Evolutionary conservation across 2,329 filamentous ascomycete genomes (phyloP).

Genomic region (Penicillium concentricum): DNA sequence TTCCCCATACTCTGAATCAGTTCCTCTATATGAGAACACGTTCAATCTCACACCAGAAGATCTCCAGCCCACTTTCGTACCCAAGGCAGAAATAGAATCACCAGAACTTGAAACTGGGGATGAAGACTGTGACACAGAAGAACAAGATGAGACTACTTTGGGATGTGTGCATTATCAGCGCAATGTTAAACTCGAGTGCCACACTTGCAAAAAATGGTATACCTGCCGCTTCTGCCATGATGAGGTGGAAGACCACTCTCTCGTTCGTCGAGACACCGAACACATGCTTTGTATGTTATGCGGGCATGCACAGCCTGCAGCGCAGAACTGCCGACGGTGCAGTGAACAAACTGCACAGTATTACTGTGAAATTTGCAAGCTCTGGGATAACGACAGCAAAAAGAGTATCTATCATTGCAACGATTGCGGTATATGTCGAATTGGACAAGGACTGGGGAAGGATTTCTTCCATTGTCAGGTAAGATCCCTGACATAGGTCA

Average conservation of each 20-base stretch:
- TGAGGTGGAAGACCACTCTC: constrained; percentile 70
- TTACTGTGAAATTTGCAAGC: constrained; percentile 90
- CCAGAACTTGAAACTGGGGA: constrained; percentile 23
- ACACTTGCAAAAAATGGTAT: constrained; percentile 86
- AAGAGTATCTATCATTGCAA: constrained; percentile 95
- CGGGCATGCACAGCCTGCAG: constrained; percentile 76
- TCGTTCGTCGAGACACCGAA: constrained; percentile 79
- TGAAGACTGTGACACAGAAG: constrained; percentile 47
- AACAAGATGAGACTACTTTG: constrained; percentile 56
- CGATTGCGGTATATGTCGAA: constrained; percentile 92
- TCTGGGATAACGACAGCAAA: constrained; percentile 90
- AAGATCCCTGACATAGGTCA: constrained; percentile 25
- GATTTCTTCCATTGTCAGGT: constrained; percentile 99
- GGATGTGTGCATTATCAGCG: constrained; percentile 92
- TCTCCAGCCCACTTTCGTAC: constrained; percentile 65
- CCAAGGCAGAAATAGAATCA: constrained; percentile 37
- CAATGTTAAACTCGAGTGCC: constrained; percentile 95
- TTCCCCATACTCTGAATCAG: constrained; percentile 27
- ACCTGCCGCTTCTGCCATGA: constrained; percentile 95
- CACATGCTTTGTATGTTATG: constrained; percentile 99
- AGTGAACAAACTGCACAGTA: constrained; percentile 78
- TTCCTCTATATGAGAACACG: constrained; percentile 29
- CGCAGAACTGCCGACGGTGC: constrained; percentile 75
- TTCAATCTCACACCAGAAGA: constrained; percentile 55
- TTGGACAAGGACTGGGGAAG: constrained; percentile 87